Evolutionary conservation across 345 rosid genomes (phyloP).

Genomic region (Aurinia saxatilis): DNA sequence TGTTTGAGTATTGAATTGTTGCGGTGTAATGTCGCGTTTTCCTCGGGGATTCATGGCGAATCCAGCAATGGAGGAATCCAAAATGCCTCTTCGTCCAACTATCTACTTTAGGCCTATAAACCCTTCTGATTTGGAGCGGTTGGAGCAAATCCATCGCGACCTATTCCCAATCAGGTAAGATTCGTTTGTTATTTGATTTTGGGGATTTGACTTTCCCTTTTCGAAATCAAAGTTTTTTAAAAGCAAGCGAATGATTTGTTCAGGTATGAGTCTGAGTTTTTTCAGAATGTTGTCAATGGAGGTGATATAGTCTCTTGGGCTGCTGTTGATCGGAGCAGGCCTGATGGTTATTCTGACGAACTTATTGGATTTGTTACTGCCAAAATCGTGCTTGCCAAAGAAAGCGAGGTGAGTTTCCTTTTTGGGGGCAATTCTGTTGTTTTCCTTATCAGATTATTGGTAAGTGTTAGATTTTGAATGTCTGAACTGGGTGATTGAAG

Average conservation of each 20-base stretch:
- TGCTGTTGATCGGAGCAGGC: slow-evolving; percentile 76
- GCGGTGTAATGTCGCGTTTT: slow-evolving; percentile 20
- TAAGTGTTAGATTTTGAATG: background rate
- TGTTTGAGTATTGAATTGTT: background rate
- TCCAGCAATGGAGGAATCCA: slow-evolving; percentile 44
- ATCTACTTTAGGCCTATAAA: slow-evolving; percentile 66
- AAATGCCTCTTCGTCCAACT: slow-evolving; percentile 40
- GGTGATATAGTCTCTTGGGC: slow-evolving; percentile 86
- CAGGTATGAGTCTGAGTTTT: slow-evolving; percentile 94
- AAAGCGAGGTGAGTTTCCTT: slow-evolving; percentile 68
- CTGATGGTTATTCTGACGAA: slow-evolving; percentile 61
- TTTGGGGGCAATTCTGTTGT: slow-evolving; percentile 2
- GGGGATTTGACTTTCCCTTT: slow-evolving; percentile 14
- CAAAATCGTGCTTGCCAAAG: slow-evolving; percentile 58
- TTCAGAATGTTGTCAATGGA: slow-evolving; percentile 77
- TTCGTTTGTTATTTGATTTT: background rate
- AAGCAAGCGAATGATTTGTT: slow-evolving; percentile 15
- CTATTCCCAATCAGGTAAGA: slow-evolving; percentile 77
- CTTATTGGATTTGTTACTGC: slow-evolving; percentile 95
- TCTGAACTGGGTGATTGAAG: background rate
- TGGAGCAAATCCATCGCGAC: slow-evolving; percentile 68
- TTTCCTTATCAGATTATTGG: slow-evolving; percentile 1
- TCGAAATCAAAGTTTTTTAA: background rate
- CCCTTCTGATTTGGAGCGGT: slow-evolving; percentile 66
- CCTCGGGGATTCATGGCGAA: slow-evolving; percentile 40